phyloP scores from a whole-genome alignment of 2,329 filamentous ascomycete species.

The Fonsecaea multimorphosa region DNA sequence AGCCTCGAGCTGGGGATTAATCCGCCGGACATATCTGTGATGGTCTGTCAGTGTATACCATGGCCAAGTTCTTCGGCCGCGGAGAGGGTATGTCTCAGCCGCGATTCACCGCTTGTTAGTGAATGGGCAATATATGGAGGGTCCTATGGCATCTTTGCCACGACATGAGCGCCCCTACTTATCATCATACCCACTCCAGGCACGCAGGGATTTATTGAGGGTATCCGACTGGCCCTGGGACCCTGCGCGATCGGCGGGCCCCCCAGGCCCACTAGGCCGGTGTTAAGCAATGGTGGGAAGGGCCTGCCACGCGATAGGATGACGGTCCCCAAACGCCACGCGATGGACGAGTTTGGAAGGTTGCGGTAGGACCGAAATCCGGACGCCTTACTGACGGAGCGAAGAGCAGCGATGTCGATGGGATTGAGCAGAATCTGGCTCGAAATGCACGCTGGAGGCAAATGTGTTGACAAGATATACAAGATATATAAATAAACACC shows the following conservation, averaged over 20 bases:
- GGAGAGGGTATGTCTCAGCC: neutral
- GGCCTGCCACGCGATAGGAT: neutral
- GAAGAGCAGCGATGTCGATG: neutral
- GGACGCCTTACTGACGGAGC: neutral
- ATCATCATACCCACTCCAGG: neutral
- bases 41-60: neutral
- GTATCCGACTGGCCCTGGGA: slow-evolving; percentile 1
- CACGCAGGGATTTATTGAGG: neutral
- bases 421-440: neutral
- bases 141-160: neutral
- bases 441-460: neutral
- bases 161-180: neutral
- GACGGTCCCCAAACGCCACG: slow-evolving; percentile 2
- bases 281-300: neutral
- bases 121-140: neutral
- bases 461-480: neutral
- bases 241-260: slow-evolving; percentile 1
- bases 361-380: neutral
- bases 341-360: neutral
- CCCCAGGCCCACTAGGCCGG: neutral
- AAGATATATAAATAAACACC: neutral
- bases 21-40: neutral
- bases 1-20: neutral
- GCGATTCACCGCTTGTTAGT: neutral
- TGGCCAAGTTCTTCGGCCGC: neutral